These are phyloP conservation scores for Lentinus tigrinus DNA, from an alignment of 768 basidiomycete genomes.

Conservation along the genomic window DNA sequence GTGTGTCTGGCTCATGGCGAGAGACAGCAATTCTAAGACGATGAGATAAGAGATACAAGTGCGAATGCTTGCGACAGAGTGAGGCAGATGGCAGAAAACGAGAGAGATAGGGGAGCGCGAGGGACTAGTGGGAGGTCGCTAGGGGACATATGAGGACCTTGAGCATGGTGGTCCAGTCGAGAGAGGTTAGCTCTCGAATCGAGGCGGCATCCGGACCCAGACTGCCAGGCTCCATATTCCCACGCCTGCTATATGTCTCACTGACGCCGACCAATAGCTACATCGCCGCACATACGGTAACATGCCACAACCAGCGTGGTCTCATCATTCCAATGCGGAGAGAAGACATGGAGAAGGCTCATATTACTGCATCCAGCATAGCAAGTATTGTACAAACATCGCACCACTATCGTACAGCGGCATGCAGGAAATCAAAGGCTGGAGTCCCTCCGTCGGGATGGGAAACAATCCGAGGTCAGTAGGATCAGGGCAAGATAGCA, in stretches of 20 bases:
- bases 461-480: neutral
- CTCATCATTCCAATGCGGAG: neutral
- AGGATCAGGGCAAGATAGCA: neutral
- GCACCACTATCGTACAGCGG: neutral
- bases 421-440: neutral
- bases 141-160: neutral
- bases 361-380: neutral
- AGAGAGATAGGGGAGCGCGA: neutral
- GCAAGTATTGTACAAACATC: neutral
- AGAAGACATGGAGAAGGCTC: neutral
- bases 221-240: constrained; percentile 5
- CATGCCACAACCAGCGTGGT: neutral
- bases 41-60: constrained; percentile 22
- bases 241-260: neutral
- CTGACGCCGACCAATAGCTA: neutral
- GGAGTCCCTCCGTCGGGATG: neutral
- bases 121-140: neutral
- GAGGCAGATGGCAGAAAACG: constrained; percentile 2
- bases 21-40: constrained; percentile 25
- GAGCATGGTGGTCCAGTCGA: neutral
- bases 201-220: neutral
- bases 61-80: neutral
- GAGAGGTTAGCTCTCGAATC: constrained; percentile 2
- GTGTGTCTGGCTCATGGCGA: constrained; percentile 38
- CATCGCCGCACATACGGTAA: neutral